These are phyloP conservation scores for Neonectria faginata DNA, from an alignment of 2,329 filamentous ascomycete genomes.

Conservation along the genomic window DNA sequence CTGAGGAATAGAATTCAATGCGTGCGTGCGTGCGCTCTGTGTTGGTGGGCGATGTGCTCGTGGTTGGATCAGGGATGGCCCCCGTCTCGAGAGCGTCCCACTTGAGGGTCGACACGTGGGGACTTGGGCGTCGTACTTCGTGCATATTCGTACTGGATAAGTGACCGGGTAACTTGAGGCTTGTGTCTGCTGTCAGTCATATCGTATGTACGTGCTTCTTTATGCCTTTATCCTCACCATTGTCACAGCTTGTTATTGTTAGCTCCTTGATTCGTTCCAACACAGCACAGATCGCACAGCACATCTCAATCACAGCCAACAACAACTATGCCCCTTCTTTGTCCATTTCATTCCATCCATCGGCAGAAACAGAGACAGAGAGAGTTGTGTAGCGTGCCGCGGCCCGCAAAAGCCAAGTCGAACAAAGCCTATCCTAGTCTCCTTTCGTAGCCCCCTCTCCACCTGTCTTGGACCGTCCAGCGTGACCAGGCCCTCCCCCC, in stretches of 20 bases:
- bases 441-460: too few relatives aligned
- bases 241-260: neutral
- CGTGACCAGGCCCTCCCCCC: constrained; percentile 20
- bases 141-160: constrained; percentile 3
- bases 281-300: neutral
- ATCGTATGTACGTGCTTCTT: neutral
- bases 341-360: neutral
- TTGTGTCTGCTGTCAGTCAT: neutral
- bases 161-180: too few relatives aligned
- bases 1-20: constrained; percentile 19
- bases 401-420: neutral
- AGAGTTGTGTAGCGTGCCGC: neutral
- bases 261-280: neutral
- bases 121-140: constrained; percentile 2
- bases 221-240: neutral
- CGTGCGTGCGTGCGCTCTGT: constrained; percentile 17
- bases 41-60: constrained; percentile 2
- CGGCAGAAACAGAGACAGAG: neutral
- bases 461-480: neutral
- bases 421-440: neutral
- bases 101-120: constrained; percentile 33
- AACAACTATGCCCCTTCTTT: neutral
- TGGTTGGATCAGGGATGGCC: constrained; percentile 21
- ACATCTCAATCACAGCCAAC: neutral
- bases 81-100: constrained; percentile 22